Evolutionary conservation across 129 eudicot genomes (phyloP).

Genomic region (Arctium lappa): DNA sequence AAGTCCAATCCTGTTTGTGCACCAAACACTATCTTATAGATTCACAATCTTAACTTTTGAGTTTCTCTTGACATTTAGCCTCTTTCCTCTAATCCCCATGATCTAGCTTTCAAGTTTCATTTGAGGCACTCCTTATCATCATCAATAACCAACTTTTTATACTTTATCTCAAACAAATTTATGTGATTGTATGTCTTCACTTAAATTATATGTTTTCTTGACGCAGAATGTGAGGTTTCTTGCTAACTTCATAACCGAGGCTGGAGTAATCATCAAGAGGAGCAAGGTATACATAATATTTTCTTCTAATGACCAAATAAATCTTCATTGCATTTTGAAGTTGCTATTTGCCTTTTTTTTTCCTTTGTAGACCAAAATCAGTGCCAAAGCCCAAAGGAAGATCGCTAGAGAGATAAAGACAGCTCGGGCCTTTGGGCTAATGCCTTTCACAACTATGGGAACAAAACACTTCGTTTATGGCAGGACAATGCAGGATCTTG

Average conservation of each 20-base stretch:
- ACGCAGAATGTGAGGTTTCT: constrained; percentile 83
- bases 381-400: constrained; percentile 91
- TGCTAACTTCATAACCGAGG: constrained; percentile 86
- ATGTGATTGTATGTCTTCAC: too few relatives aligned
- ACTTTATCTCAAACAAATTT: too few relatives aligned
- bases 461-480: constrained; percentile 62
- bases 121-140: too few relatives aligned
- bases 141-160: too few relatives aligned
- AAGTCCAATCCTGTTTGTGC: too few relatives aligned
- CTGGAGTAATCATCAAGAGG: constrained; percentile 84
- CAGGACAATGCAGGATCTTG: constrained; percentile 60
- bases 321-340: not conserved
- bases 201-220: not conserved
- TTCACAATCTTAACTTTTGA: too few relatives aligned
- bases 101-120: too few relatives aligned
- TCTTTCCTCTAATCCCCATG: too few relatives aligned
- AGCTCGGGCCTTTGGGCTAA: constrained; percentile 76
- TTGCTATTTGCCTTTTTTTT: not conserved
- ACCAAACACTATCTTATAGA: too few relatives aligned
- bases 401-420: constrained; percentile 72
- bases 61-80: too few relatives aligned
- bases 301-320: not conserved
- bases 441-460: constrained; percentile 95
- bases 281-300: constrained; percentile 56
- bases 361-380: constrained; percentile 59